phyloP scores from a whole-genome alignment of 306 rosid species.

The Malus orientalis region DNA sequence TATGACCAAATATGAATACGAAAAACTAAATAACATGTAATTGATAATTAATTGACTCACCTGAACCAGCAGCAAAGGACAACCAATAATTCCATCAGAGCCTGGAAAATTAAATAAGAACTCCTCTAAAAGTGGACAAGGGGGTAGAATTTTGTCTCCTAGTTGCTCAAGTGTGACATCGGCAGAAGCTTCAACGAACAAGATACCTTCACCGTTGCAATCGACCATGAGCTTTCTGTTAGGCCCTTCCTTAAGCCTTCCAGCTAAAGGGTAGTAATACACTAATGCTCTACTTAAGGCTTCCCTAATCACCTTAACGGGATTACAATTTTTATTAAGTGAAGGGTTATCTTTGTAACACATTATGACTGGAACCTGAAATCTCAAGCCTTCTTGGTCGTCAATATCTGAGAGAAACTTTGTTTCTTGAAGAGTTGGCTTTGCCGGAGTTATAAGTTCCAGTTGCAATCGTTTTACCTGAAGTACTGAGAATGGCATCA shows the following conservation, averaged over 20 bases:
- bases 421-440: conserved; percentile 20
- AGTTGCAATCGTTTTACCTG: conserved; percentile 11
- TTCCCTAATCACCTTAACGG: conserved; percentile 3
- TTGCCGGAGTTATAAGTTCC: conserved; percentile 2
- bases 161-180: conserved; percentile 9
- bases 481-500: neutral
- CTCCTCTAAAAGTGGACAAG: conserved; percentile 17
- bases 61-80: conserved; percentile 17
- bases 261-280: conserved; percentile 32
- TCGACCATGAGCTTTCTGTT: conserved; percentile 19
- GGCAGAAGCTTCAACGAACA: conserved; percentile 18
- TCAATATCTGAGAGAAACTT: conserved; percentile 28
- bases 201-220: conserved; percentile 21
- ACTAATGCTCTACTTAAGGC: conserved; percentile 17
- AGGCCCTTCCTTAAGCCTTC: conserved; percentile 18
- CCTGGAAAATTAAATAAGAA: conserved; percentile 11
- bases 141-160: conserved; percentile 7
- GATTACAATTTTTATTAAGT: neutral
- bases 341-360: neutral
- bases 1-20: neutral
- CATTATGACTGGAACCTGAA: neutral
- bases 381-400: conserved; percentile 12
- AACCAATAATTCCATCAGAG: neutral
- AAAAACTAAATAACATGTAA: neutral
- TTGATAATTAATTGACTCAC: neutral